phyloP scores from a whole-genome alignment of 176 grass and related monocot species.

The Carex scoparia region DNA sequence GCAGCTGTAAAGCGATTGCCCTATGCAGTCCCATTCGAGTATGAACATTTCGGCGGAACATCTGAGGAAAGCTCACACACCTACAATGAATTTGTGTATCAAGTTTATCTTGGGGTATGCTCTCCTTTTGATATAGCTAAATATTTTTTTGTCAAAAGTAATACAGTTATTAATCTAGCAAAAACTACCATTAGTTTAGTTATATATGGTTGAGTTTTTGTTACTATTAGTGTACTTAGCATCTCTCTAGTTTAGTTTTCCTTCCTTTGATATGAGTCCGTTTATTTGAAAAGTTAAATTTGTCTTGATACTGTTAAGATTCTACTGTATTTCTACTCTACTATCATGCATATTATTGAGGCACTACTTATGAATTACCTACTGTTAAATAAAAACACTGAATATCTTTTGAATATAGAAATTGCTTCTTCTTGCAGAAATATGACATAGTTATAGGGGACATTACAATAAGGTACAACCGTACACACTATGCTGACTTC shows the following conservation, averaged over 20 bases:
- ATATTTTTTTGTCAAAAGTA: neutral
- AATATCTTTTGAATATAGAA: too few relatives aligned
- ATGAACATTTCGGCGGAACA: slow-evolving; percentile 7
- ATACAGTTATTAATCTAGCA: neutral
- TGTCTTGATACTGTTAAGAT: too few relatives aligned
- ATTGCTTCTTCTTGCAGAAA: neutral
- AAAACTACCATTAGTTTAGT: neutral
- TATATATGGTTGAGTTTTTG: too few relatives aligned
- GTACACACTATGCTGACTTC: slow-evolving; percentile 39
- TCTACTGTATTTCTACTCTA: too few relatives aligned
- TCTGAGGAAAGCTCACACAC: neutral
- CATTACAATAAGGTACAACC: slow-evolving; percentile 34
- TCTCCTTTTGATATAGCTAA: neutral
- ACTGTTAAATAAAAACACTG: too few relatives aligned
- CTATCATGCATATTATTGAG: too few relatives aligned
- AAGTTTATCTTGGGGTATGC: slow-evolving; percentile 35
- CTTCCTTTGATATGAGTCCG: too few relatives aligned
- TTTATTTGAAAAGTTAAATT: too few relatives aligned
- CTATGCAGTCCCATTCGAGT: slow-evolving; percentile 27
- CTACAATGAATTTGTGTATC: slow-evolving; percentile 32
- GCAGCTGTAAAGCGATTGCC: slow-evolving; percentile 27
- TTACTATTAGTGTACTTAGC: too few relatives aligned
- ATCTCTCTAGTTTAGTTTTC: too few relatives aligned
- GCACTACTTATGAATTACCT: too few relatives aligned
- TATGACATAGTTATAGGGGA: slow-evolving; percentile 33